Evolutionary conservation across 1,284 basidiomycete genomes (phyloP).

Genomic region (Rugosomyces carneus): DNA sequence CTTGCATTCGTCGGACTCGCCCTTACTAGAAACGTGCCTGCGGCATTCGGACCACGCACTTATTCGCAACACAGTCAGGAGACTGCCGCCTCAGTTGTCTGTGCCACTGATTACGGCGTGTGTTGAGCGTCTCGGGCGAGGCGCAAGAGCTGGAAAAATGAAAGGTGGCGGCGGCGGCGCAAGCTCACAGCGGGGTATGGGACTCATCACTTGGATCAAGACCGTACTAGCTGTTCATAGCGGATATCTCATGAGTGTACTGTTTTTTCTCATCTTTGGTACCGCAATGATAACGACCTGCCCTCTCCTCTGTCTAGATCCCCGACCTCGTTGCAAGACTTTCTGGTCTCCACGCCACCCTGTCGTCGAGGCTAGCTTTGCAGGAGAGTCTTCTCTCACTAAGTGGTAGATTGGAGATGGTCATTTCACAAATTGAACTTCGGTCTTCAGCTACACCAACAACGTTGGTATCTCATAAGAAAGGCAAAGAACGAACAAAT

Average conservation of each 20-base stretch:
- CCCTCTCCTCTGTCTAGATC: constrained; percentile 45
- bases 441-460: constrained; percentile 61
- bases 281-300: constrained; percentile 6
- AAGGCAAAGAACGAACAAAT: constrained; percentile 25
- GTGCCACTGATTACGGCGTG: constrained; percentile 86
- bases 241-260: constrained; percentile 90
- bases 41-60: constrained; percentile 77
- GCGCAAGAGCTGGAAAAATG: constrained; percentile 63
- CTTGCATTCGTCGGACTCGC: constrained; percentile 89
- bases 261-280: constrained; percentile 19
- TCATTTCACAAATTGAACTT: constrained; percentile 90
- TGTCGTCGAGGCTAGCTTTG: constrained; percentile 75
- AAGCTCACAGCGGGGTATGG: constrained; percentile 80
- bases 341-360: constrained; percentile 77
- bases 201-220: constrained; percentile 86
- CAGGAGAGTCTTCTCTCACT: constrained; percentile 84
- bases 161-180: constrained; percentile 80
- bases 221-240: constrained; percentile 85
- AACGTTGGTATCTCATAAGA: constrained; percentile 37
- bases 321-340: constrained; percentile 83
- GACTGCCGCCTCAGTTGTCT: constrained; percentile 86
- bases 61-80: constrained; percentile 84
- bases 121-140: constrained; percentile 83
- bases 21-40: constrained; percentile 85
- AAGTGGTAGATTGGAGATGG: constrained; percentile 88